These are phyloP conservation scores for Suillus plorans DNA, from an alignment of 768 basidiomycete genomes.

Conservation along the genomic window DNA sequence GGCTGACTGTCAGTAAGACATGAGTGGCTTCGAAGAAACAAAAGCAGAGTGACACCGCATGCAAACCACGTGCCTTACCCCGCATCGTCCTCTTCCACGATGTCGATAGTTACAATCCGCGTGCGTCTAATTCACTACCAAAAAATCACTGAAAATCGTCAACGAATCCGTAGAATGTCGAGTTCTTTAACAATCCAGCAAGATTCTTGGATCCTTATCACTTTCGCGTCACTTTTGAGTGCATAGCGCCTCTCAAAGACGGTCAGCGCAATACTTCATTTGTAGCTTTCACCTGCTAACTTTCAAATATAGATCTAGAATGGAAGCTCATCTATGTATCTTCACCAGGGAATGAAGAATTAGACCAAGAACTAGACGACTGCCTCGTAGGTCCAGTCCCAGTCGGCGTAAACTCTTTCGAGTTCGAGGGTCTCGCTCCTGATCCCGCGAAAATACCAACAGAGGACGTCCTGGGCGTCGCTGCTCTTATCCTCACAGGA, in stretches of 20 bases:
- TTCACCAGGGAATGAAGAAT: constrained; percentile 84
- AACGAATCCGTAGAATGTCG: constrained; percentile 60
- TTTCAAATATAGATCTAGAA: constrained; percentile 76
- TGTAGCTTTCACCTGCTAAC: background rate
- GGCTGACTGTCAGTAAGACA: background rate
- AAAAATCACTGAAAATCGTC: background rate
- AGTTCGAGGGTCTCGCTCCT: constrained; percentile 88
- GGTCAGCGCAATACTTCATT: constrained; percentile 38
- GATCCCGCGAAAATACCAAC: constrained; percentile 80
- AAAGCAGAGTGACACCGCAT: constrained; percentile 10
- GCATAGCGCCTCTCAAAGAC: constrained; percentile 87
- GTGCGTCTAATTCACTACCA: constrained; percentile 35
- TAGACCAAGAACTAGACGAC: constrained; percentile 96
- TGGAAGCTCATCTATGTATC: constrained; percentile 98
- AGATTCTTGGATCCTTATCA: constrained; percentile 88
- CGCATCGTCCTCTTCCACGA: constrained; percentile 21
- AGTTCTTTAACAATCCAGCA: constrained; percentile 92
- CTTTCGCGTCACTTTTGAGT: constrained; percentile 97
- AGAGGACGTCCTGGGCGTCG: constrained; percentile 92
- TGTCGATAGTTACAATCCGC: constrained; percentile 73
- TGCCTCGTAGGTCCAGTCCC: constrained; percentile 98
- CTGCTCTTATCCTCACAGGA: constrained; percentile 95
- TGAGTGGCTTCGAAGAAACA: constrained; percentile 4
- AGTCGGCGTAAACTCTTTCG: constrained; percentile 95
- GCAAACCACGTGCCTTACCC: constrained; percentile 10